phyloP scores from a whole-genome alignment of 306 rosid species.

The Trichosanthes cucumerina region DNA sequence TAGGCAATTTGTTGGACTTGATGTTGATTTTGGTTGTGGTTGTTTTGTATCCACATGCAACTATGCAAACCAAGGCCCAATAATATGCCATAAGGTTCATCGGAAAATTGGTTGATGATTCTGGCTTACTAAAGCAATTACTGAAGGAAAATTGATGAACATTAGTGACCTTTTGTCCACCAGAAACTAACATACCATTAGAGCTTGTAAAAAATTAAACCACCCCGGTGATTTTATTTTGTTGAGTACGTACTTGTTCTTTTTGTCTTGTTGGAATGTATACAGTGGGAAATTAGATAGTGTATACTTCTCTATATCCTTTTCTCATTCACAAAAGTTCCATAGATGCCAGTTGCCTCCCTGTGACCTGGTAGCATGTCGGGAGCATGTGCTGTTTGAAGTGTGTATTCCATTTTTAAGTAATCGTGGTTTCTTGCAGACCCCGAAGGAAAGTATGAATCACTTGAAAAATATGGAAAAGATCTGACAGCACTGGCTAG shows the following conservation, averaged over 20 bases:
- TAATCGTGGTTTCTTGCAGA: conserved; percentile 42
- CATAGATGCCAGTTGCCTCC: not conserved
- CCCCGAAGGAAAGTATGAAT: conserved; percentile 97
- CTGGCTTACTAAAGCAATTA: not conserved
- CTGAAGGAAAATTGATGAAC: not conserved
- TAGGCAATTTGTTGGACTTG: not conserved
- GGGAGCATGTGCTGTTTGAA: conserved; percentile 2
- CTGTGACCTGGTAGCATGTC: not conserved
- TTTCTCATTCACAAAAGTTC: not conserved
- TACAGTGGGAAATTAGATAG: not conserved
- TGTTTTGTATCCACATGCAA: not conserved
- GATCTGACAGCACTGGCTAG: conserved; percentile 96
- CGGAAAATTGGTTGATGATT: not conserved
- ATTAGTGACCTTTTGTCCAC: not conserved
- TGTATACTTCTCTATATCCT: not conserved
- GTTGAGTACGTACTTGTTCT: not conserved
- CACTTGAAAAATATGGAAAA: conserved; percentile 91
- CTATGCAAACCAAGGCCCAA: not conserved
- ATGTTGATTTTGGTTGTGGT: not conserved
- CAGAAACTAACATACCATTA: not conserved
- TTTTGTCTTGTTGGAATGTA: not conserved
- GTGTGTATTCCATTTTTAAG: conserved; percentile 5
- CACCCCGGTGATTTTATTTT: not conserved
- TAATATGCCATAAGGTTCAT: not conserved
- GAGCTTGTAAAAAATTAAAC: not conserved